Evolutionary conservation across 2,329 filamentous ascomycete genomes (phyloP).

Genomic region (Onygenales sp.): DNA sequence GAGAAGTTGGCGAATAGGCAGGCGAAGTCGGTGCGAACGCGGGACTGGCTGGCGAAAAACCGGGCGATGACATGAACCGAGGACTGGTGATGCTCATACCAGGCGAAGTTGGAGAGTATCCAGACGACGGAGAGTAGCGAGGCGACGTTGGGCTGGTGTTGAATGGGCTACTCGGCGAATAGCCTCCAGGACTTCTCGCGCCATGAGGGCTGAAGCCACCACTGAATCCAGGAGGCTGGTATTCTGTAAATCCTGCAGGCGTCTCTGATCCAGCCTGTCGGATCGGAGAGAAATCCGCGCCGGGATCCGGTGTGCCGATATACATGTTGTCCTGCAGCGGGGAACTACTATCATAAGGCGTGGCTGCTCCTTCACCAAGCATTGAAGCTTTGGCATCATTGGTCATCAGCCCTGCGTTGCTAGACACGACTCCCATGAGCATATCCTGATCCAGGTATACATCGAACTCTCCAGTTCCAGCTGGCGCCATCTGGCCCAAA

Average conservation of each 20-base stretch:
- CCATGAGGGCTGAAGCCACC: slow-evolving; percentile 59
- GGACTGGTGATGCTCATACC: slow-evolving; percentile 50
- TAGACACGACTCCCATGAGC: slow-evolving; percentile 88
- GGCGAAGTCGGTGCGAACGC: slow-evolving; percentile 54
- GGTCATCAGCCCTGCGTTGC: slow-evolving; percentile 78
- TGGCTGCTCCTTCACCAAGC: slow-evolving; percentile 70
- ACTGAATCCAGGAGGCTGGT: slow-evolving; percentile 57
- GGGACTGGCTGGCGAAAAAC: slow-evolving; percentile 46
- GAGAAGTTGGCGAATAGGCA: slow-evolving; percentile 42
- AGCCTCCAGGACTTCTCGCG: slow-evolving; percentile 54
- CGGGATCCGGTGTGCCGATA: slow-evolving; percentile 54
- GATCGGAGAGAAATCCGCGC: slow-evolving; percentile 62
- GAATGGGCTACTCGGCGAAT: slow-evolving; percentile 66
- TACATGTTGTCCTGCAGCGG: slow-evolving; percentile 51
- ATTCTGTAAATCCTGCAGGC: slow-evolving; percentile 50
- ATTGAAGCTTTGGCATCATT: slow-evolving; percentile 67
- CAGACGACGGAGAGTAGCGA: slow-evolving; percentile 52
- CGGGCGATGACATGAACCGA: slow-evolving; percentile 44
- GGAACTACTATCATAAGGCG: slow-evolving; percentile 74
- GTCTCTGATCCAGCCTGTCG: slow-evolving; percentile 56
- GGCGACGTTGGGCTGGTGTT: slow-evolving; percentile 61
- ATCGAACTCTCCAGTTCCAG: slow-evolving; percentile 94
- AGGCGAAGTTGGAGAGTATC: slow-evolving; percentile 69
- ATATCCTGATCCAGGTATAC: slow-evolving; percentile 89
- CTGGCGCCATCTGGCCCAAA: slow-evolving; percentile 91